Evolutionary conservation across 495 filamentous ascomycete genomes (phyloP).

Genomic region (Apiosordaria backusii): DNA sequence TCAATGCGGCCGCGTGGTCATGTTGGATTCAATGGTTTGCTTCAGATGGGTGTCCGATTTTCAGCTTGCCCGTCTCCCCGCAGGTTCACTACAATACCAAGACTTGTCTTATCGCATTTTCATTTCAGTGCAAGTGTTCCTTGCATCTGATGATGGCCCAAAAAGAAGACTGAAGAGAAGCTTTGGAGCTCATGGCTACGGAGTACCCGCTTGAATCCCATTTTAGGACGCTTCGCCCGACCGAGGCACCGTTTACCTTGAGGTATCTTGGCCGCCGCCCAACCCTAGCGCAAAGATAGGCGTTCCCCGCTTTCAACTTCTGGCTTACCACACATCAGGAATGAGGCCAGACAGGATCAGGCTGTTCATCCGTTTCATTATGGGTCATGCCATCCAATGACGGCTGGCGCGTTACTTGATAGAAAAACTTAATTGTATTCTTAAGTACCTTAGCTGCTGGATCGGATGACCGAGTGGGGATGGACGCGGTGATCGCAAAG

Average conservation of each 20-base stretch:
- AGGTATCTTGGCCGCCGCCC: neutral
- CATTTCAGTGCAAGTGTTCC: neutral
- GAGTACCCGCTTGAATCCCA: neutral
- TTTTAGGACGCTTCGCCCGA: neutral
- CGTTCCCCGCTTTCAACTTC: slow-evolving; percentile 7
- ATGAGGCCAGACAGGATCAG: neutral
- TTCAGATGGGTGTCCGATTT: neutral
- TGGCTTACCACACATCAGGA: neutral
- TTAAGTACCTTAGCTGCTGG: neutral
- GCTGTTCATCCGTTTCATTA: neutral
- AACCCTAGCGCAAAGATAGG: slow-evolving; percentile 7
- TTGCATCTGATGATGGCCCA: neutral
- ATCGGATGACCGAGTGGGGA: neutral
- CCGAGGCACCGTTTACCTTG: neutral
- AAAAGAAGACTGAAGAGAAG: neutral
- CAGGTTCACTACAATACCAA: neutral
- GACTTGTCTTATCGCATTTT: neutral
- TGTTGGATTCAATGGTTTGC: neutral
- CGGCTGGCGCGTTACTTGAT: neutral
- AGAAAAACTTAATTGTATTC: neutral
- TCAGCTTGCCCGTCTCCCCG: neutral
- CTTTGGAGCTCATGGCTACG: neutral
- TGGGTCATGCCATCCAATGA: slow-evolving; percentile 5
- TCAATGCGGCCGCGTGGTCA: no score
- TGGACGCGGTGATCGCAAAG: neutral